Conservation (phyloP, 2,329 filamentous ascomycete genomes). For the Cladophialophora bantiana region DNA sequence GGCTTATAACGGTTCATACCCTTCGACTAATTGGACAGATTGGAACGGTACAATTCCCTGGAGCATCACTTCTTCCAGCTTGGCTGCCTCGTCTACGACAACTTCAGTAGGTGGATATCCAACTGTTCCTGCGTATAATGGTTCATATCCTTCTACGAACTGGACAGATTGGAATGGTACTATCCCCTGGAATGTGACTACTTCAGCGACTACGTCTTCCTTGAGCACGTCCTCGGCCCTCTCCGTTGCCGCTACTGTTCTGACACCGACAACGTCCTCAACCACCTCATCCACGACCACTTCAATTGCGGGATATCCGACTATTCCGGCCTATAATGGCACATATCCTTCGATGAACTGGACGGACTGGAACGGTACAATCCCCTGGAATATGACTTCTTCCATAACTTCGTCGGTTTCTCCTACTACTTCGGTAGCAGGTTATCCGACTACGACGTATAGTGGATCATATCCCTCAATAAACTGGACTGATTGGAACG, state of each 20-base stretch:
- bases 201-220: background rate
- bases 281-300: background rate
- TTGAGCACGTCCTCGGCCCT: slow-evolving; percentile 2
- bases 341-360: background rate
- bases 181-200: background rate
- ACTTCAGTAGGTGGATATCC: background rate
- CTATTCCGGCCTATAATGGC: background rate
- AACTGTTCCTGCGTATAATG: slow-evolving; percentile 6
- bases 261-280: background rate
- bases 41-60: slow-evolving; percentile 1
- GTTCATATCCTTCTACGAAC: slow-evolving; percentile 5
- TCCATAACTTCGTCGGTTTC: background rate
- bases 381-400: background rate
- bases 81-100: background rate
- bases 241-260: background rate
- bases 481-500: slow-evolving; percentile 13
- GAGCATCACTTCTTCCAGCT: background rate
- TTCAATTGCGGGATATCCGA: background rate
- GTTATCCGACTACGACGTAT: background rate
- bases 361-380: slow-evolving; percentile 7
- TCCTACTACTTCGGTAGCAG: background rate
- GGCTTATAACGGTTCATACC: background rate
- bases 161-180: slow-evolving; percentile 11
- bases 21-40: slow-evolving; percentile 1
- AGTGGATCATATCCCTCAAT: slow-evolving; percentile 9